Evolutionary conservation across 176 grass and related monocot genomes (phyloP), one percentile per base, ranked within the genome.

Genomic region (Rhipidocladum racemiflorum): DNA sequence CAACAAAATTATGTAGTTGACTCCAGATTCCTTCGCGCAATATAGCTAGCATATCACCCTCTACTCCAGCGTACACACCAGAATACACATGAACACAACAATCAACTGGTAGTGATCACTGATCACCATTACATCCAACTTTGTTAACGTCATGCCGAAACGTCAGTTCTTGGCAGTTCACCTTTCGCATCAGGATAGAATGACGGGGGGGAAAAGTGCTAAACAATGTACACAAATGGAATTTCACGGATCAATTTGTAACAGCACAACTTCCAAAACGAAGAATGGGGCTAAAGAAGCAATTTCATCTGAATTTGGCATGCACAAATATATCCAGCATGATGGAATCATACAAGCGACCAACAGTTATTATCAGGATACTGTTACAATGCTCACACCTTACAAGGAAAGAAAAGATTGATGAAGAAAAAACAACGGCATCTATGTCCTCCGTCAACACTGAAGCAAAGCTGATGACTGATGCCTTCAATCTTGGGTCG

Each of bases 291-390:
- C 7, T 12, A 23, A 18, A 24, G 39, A 71, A 30, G 25, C 7
- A 45, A 23, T 24, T 17, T 45, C 5, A 66, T 59, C 60, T 6
- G 18, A 34, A 74, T 14, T 80, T 57, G 14, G 8, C 20, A 18
- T 16, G 74, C 17, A 66, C 49, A 80, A 51, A 61, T 15, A 56
- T 40, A 72, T 66, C 21, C 11, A 82, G 17, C n/a, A 60, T 50
- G 48, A 20, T 21, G 60, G 39, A 59, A 59, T 59, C 29, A 82
- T 72, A 90, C 72, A 78, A 42, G 56, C 10, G 0, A 72, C 65
- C 69, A 62, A 32, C n/a, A 82, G 70, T 61, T 30, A 70, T 27
- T 10, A 2, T 56, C 46, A 20, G 3, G 53, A 57, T 28, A 63
- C 29, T 73, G 51, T 34, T 59, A 72, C 44, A 82, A 82, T 39